These are phyloP conservation scores for Trichoderma sp. DNA, from an alignment of 2,329 filamentous ascomycete species.

Conservation along the genomic window DNA sequence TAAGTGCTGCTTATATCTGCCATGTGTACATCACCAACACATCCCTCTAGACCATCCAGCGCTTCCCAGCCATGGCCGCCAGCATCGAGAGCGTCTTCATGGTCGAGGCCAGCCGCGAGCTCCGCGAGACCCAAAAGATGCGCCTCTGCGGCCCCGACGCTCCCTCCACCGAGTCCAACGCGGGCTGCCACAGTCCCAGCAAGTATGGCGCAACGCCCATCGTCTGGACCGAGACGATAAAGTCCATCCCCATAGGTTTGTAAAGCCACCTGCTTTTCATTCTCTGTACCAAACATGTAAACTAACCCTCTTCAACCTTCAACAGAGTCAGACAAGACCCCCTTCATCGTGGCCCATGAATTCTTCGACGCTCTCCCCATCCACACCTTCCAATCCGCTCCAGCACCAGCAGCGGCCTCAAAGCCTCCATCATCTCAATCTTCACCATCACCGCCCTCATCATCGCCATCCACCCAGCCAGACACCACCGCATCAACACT, in stretches of 20 bases:
- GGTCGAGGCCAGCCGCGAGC: constrained; percentile 85
- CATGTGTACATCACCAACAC: not conserved
- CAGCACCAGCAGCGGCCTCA: constrained; percentile 40
- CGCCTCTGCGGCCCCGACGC: constrained; percentile 77
- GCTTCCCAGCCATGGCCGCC: constrained; percentile 76
- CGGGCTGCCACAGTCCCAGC: constrained; percentile 73
- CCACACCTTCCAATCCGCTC: constrained; percentile 84
- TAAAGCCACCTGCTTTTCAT: not conserved
- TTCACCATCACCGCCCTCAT: not conserved
- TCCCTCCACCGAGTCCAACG: constrained; percentile 69
- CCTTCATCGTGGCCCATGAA: constrained; percentile 95
- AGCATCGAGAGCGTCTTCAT: constrained; percentile 88
- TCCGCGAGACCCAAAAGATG: constrained; percentile 77
- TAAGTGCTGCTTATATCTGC: constrained; percentile 48
- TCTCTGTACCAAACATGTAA: not conserved
- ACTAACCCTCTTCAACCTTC: not conserved
- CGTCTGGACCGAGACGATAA: constrained; percentile 87
- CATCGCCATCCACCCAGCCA: not conserved
- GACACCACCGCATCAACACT: constrained; percentile 32
- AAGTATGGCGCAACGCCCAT: constrained; percentile 77
- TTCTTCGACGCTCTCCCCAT: constrained; percentile 99
- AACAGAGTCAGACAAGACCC: constrained; percentile 68
- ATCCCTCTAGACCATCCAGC: constrained; percentile 69
- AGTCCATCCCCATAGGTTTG: constrained; percentile 73
- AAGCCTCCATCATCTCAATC: not conserved